Evolutionary conservation across 1,139 yeast species (phyloP), one percentile per base, ranked within the genome.

Genomic region (Scheffersomyces titani): DNA sequence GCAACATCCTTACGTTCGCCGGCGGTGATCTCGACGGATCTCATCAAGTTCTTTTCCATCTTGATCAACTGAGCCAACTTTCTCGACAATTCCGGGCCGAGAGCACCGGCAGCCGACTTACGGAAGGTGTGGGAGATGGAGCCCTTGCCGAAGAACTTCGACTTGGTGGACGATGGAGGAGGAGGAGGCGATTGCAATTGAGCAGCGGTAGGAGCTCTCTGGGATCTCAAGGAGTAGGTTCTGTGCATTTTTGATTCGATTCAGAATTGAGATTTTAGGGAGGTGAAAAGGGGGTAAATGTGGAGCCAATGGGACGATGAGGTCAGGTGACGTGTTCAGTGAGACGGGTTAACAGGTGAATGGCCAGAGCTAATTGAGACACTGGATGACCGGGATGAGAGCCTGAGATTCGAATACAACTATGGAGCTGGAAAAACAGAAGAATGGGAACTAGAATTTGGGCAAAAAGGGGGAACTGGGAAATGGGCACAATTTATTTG

Each of bases 1-100:
- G 96, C 96, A 64, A 90, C 93, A 62, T 87, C 90, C 73, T 89
- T 85, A 75, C 94, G 84, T 78, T 89, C 96, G 61, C 85, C 80
- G 56, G 94, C 88, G 59, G 90, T 89, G 62, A 88, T 80, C 74
- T 90, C 96, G 70, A 89, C 81, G 56, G 92, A 85, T 75, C 93
- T 83, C 87, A 89, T 84, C 66, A 89, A 87, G 69, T 87, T 87
- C 78, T 90, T 90, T 76, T 90, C 96, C 81, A 89, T 86, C 80
- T 89, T 90, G 69, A 90, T 87, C 70, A 88, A 84, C 70, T 86
- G 88, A 50, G 92, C 87, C 71, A 89, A 81, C 72, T 89, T 89
- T 75, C 90, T 84, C 52, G 93, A 83, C 70, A 89, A 78, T 70
- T 89, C 94, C 40, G 96, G 96, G 49, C 93, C 93, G 68, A 87